Evolutionary conservation across 805 yeast genomes (phyloP).

Genomic region (Ogataea ganodermae): DNA sequence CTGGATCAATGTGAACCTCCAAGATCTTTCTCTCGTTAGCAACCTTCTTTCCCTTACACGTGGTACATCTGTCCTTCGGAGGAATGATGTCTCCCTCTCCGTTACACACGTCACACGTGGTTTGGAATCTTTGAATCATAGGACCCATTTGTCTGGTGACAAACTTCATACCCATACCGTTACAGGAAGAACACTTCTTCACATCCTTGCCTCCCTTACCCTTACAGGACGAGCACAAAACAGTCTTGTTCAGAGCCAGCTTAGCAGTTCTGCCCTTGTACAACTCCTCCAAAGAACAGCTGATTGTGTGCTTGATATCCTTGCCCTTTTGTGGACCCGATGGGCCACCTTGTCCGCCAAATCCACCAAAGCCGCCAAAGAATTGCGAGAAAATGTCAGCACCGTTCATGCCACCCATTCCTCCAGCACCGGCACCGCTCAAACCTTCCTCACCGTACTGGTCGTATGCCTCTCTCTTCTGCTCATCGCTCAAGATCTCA

Average conservation of each 20-base stretch:
- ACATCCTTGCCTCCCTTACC: slow-evolving; percentile 97
- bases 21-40: slow-evolving; percentile 85
- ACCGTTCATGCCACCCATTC: slow-evolving; percentile 52
- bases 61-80: slow-evolving; percentile 83
- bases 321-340: slow-evolving; percentile 87
- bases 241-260: slow-evolving; percentile 89
- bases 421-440: slow-evolving; percentile 71
- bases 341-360: slow-evolving; percentile 63
- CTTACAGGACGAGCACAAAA: slow-evolving; percentile 83
- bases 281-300: slow-evolving; percentile 87
- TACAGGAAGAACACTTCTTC: slow-evolving; percentile 82
- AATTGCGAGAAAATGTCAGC: slow-evolving; percentile 61
- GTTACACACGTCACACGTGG: slow-evolving; percentile 86
- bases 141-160: slow-evolving; percentile 99
- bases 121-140: slow-evolving; percentile 97
- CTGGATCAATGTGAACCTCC: slow-evolving; percentile 93
- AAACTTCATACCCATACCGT: slow-evolving; percentile 88
- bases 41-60: slow-evolving; percentile 88
- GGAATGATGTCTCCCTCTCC: slow-evolving; percentile 91
- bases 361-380: slow-evolving; percentile 65
- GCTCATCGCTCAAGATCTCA: slow-evolving; percentile 82
- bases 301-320: slow-evolving; percentile 86
- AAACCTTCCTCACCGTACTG: slow-evolving; percentile 92
- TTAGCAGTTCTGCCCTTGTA: slow-evolving; percentile 93
- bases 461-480: slow-evolving; percentile 89